These are phyloP conservation scores for Pachysandra terminalis DNA, from an alignment of 164 flowering plant genomes.

Conservation along the genomic window DNA sequence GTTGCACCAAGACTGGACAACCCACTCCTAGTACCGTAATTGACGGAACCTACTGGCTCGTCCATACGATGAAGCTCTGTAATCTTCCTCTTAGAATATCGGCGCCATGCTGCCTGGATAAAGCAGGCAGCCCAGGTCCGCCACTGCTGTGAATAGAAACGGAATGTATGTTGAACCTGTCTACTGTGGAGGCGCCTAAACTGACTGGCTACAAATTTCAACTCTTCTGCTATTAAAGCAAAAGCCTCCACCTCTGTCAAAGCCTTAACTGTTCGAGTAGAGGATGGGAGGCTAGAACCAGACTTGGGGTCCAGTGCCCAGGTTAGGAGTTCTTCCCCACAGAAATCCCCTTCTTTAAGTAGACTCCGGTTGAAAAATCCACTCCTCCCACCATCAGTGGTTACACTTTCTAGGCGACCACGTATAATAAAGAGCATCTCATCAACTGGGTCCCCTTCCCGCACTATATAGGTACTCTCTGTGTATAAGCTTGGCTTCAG, in stretches of 20 bases:
- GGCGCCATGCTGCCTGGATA: conserved; percentile 96
- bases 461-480: conserved; percentile 65
- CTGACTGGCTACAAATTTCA: conserved; percentile 92
- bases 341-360: conserved; percentile 88
- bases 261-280: conserved; percentile 91
- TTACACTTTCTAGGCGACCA: conserved; percentile 91
- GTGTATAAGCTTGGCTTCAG: conserved; percentile 87
- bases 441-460: conserved; percentile 99
- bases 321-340: conserved; percentile 96
- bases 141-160: conserved; percentile 98
- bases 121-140: conserved; percentile 99
- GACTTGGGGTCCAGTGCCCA: conserved; percentile 98
- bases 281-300: conserved; percentile 81
- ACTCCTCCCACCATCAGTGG: conserved; percentile 94
- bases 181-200: conserved; percentile 96
- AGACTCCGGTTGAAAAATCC: conserved; percentile 88
- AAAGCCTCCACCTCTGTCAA: conserved; percentile 92
- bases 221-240: conserved; percentile 82
- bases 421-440: conserved; percentile 98
- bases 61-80: conserved; percentile 62
- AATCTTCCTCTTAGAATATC: conserved; percentile 74
- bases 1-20: conserved; percentile 78
- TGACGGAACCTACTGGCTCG: conserved; percentile 32
- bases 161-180: conserved; percentile 95
- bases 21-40: conserved; percentile 27